A percentile compares a stretch with the other conserved stretches of the same genome.
Conservation (phyloP, 495 filamentous ascomycete genomes). For the Barbatosphaeria neglecta region DNA sequence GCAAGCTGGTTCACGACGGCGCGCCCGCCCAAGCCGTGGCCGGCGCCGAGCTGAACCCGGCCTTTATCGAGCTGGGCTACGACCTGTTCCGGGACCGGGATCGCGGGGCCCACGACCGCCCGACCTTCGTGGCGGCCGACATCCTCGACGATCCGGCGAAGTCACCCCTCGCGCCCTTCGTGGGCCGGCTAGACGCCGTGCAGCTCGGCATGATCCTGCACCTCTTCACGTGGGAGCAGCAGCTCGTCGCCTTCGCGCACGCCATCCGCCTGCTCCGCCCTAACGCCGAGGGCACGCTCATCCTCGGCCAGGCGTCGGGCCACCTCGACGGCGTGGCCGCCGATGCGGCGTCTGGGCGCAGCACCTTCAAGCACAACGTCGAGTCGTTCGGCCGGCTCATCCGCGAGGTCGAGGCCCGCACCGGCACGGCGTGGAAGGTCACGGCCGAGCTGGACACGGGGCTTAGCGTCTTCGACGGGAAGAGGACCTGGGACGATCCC, state of each 20-base stretch:
- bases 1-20: conserved; percentile 34
- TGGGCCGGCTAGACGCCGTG: conserved; percentile 23
- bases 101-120: no score
- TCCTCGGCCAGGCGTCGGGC: conserved; percentile 24
- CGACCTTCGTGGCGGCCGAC: conserved; percentile 19
- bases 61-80: conserved; percentile 41
- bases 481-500: conserved; percentile 14
- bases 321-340: conserved; percentile 22
- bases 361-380: conserved; percentile 28
- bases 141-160: conserved; percentile 7
- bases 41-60: conserved; percentile 35
- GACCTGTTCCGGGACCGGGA: conserved; percentile 22
- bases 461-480: conserved; percentile 8
- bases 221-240: conserved; percentile 29
- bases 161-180: conserved; percentile 7
- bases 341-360: conserved; percentile 1
- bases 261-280: conserved; percentile 20
- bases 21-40: conserved; percentile 26
- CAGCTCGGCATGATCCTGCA: conserved; percentile 36
- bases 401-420: conserved; percentile 26
- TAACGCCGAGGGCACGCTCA: conserved; percentile 21
- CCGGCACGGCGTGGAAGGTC: conserved; percentile 24
- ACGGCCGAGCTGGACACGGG: conserved; percentile 8
- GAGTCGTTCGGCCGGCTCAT: conserved; percentile 30
- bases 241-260: conserved; percentile 20